Evolutionary conservation across 352 stramenopile species (phyloP), one percentile per base, ranked within the genome.

Genomic region (Phytophthora podocarpi): DNA sequence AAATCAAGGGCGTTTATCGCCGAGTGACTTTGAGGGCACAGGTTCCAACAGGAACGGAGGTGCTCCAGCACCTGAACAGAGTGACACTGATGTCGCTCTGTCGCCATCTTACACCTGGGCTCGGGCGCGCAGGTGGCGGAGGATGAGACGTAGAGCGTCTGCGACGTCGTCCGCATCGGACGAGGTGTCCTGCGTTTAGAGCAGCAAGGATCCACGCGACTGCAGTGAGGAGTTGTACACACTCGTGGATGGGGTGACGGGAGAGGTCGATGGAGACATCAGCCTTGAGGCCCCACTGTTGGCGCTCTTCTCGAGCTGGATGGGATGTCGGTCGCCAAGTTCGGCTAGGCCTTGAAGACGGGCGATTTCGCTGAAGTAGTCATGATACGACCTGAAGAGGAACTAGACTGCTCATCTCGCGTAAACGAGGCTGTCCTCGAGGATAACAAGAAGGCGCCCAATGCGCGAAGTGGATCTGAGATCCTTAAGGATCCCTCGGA

Each of bases 401-500:
- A 43, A 18, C 15, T 42, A 8, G 43, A 47, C 24, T 53, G 31
- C 0, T 53, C 52, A 10, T 53, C 41, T 4, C 31, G 36, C 16
- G 4, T 61, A 1, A 28, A 59, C 24, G 30, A 59, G 31, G 11
- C 51, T 18, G 40, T 59, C 23, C 13, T 59, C 11, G 40, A 59
- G n/a, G 28, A 51, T 24, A 51, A 18, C 0, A 50, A 51, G 21
- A 4, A 35, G 30, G 20, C 24, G 27, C 32, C 54, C 0, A 48
- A 35, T 54, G 23, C n/a, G 9, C 54, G 42, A 21, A 53, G 45
- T 35, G 42, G 24, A 63, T 48, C 43, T 7, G 26, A 11, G 34
- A 64, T 54, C 37, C 35, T 64, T 1, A 64, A 51, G 37, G n/a
- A 43, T 36, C 26, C 45, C 5, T 41, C 26, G 35, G 43, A 64